Conservation (phyloP, 2,329 filamentous ascomycete species). For the Trichoderma atrobrunneum region DNA sequence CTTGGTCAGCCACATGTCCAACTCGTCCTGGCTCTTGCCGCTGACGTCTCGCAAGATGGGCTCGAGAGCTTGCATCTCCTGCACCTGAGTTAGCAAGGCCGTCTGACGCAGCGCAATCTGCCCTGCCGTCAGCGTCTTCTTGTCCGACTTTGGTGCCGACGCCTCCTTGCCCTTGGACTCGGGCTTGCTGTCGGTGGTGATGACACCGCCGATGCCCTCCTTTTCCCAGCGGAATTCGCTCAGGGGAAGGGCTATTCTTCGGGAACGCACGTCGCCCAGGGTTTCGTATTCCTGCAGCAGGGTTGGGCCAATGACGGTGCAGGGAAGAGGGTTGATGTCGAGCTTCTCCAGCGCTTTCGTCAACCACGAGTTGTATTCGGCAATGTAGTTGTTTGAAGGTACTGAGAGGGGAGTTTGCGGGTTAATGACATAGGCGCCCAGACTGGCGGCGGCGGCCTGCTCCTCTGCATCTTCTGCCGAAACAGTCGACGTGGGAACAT, state of each 20-base stretch:
- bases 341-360: conserved; percentile 70
- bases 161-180: conserved; percentile 50
- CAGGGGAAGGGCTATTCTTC: conserved; percentile 81
- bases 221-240: conserved; percentile 85
- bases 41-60: conserved; percentile 77
- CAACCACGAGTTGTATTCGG: conserved; percentile 82
- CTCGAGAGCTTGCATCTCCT: conserved; percentile 82
- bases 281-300: conserved; percentile 77
- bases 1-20: conserved; percentile 83
- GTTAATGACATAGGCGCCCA: conserved; percentile 79
- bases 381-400: conserved; percentile 76
- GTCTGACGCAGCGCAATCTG: conserved; percentile 74
- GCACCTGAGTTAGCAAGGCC: conserved; percentile 76
- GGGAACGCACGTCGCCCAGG: conserved; percentile 66
- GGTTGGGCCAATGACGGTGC: conserved; percentile 70
- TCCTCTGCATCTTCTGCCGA: conserved; percentile 46
- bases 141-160: conserved; percentile 24
- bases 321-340: conserved; percentile 71
- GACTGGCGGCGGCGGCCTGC: conserved; percentile 63
- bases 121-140: conserved; percentile 59
- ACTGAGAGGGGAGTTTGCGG: conserved; percentile 78
- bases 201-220: conserved; percentile 64
- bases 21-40: conserved; percentile 86
- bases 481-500: conserved; percentile 55
- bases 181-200: conserved; percentile 58